These are phyloP conservation scores for Colletotrichum camelliae DNA, from an alignment of 2,329 filamentous ascomycete genomes.

Conservation along the genomic window DNA sequence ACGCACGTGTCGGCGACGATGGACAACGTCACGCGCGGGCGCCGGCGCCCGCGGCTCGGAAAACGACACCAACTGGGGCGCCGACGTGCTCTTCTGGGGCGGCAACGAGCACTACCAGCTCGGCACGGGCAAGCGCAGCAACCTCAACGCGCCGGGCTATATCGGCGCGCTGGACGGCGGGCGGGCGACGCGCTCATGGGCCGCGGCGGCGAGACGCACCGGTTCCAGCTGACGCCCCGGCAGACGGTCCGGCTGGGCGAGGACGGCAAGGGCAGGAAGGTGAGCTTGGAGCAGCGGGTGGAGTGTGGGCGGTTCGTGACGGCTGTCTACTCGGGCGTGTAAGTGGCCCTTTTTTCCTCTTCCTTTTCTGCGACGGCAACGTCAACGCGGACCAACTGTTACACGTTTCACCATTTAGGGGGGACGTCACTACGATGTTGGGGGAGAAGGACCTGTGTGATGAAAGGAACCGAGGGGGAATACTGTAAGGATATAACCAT, in stretches of 20 bases:
- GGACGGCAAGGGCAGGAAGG: conserved; percentile 67
- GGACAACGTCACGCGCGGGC: conserved; percentile 74
- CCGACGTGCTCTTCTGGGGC: conserved; percentile 92
- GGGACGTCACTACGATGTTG: background rate
- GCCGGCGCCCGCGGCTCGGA: conserved; percentile 55
- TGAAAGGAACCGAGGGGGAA: background rate
- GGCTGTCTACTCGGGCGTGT: conserved; percentile 77
- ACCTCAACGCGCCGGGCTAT: conserved; percentile 76
- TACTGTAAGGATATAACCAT: conserved; percentile 11
- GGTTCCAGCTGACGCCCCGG: conserved; percentile 81
- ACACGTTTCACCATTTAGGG: background rate
- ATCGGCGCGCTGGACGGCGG: conserved; percentile 77
- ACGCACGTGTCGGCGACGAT: conserved; percentile 85
- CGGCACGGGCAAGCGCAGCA: conserved; percentile 87
- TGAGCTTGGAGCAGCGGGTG: conserved; percentile 82
- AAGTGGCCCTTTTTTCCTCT: background rate
- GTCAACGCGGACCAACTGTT: background rate
- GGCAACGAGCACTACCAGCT: conserved; percentile 94
- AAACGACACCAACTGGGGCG: conserved; percentile 85
- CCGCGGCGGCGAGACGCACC: conserved; percentile 67
- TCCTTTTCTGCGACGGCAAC: background rate
- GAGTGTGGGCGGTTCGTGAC: conserved; percentile 86
- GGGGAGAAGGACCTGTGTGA: background rate
- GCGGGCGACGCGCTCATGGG: conserved; percentile 63
- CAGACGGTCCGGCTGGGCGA: conserved; percentile 70